phyloP scores from a whole-genome alignment of 2,329 filamentous ascomycete species.

The Plectosphaerella plurivora region DNA sequence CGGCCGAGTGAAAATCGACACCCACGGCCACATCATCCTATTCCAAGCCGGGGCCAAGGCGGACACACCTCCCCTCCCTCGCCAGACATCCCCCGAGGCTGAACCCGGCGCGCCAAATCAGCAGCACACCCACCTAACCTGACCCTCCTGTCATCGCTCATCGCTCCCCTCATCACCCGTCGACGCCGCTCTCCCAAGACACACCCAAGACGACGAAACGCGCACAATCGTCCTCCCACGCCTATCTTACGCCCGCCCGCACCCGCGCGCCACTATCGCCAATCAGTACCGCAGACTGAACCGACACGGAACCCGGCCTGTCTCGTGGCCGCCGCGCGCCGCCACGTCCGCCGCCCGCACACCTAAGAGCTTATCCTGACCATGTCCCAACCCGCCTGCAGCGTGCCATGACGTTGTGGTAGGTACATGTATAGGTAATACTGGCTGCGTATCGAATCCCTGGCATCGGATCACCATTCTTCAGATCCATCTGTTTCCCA shows the following conservation, averaged over 20 bases:
- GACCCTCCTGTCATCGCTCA: no score
- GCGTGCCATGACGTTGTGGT: background rate
- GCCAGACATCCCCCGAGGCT: background rate
- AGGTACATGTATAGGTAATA: background rate
- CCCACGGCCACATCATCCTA: background rate
- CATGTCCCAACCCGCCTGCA: background rate
- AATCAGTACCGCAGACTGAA: no score
- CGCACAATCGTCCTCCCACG: background rate
- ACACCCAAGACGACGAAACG: background rate
- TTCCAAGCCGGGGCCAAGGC: background rate
- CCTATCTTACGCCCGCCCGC: background rate
- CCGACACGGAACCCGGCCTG: no score
- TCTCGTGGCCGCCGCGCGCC: no score
- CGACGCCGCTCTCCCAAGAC: background rate
- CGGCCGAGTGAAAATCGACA: background rate
- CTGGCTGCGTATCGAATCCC: background rate
- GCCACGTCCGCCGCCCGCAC: background rate
- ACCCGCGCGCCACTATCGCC: background rate
- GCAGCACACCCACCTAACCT: no score
- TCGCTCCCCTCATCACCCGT: background rate
- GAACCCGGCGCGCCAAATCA: no score
- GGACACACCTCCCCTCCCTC: background rate
- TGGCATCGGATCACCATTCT: background rate
- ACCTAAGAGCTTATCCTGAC: background rate
- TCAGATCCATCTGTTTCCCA: background rate